Percentiles rank a stretch among this genome's conserved stretches.
These are phyloP conservation scores for Candida cerambycidarum DNA, from an alignment of 805 yeast species.

Conservation along the genomic window DNA sequence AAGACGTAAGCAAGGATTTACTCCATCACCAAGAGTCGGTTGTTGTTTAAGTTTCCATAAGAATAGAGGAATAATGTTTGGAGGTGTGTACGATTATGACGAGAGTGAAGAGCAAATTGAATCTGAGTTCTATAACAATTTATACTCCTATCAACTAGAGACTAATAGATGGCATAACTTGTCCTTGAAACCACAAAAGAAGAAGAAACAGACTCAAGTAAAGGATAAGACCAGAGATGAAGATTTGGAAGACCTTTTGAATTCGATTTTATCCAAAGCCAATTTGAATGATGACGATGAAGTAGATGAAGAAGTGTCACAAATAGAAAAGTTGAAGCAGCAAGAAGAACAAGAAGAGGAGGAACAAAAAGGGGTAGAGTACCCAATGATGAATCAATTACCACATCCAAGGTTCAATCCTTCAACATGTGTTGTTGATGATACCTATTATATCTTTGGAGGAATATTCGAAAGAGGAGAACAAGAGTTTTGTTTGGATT, in stretches of 20 bases:
- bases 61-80: conserved; percentile 89
- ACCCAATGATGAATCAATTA: conserved; percentile 56
- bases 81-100: conserved; percentile 93
- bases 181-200: conserved; percentile 60
- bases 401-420: conserved; percentile 93
- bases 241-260: conserved; percentile 79
- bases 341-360: conserved; percentile 40
- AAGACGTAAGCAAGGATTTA: conserved; percentile 83
- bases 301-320: conserved; percentile 41
- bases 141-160: conserved; percentile 81
- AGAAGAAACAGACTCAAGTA: conserved; percentile 39
- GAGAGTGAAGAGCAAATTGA: conserved; percentile 93
- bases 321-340: conserved; percentile 35
- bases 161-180: conserved; percentile 85
- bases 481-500: conserved; percentile 78
- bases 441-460: conserved; percentile 78
- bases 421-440: conserved; percentile 80
- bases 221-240: conserved; percentile 63
- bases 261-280: conserved; percentile 72
- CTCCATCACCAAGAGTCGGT: conserved; percentile 93
- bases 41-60: conserved; percentile 85
- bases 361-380: conserved; percentile 43
- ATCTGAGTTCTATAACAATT: conserved; percentile 77
- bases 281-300: conserved; percentile 62
- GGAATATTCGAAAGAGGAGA: conserved; percentile 92